Conservation (phyloP, 441 rosid species). For the Jatropha multifida region DNA sequence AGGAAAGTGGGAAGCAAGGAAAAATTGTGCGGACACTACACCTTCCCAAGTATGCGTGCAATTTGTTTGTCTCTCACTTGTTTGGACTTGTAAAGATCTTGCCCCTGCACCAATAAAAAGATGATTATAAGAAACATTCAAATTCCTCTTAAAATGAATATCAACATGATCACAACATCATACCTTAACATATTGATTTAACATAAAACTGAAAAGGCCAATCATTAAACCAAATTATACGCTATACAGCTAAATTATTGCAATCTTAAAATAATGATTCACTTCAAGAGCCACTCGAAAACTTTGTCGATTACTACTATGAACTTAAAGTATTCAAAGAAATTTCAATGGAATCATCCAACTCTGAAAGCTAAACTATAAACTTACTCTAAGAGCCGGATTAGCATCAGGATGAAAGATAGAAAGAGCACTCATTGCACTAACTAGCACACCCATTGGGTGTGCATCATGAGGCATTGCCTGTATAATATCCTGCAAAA, state of each 20-base stretch:
- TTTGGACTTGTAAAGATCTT: constrained; percentile 80
- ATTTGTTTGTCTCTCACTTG: constrained; percentile 97
- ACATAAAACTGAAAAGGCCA: not conserved
- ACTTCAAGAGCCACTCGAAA: not conserved
- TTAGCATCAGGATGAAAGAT: constrained; percentile 98
- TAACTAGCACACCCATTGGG: constrained; percentile 96
- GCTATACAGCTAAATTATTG: not conserved
- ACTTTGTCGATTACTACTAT: not conserved
- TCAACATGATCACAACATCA: not conserved
- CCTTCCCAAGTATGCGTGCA: constrained; percentile 93
- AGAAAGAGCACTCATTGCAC: constrained; percentile 97
- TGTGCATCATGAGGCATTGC: constrained; percentile 99
- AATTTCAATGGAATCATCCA: not conserved
- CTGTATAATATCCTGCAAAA: constrained; percentile 79
- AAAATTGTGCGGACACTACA: constrained; percentile 26
- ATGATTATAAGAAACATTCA: not conserved
- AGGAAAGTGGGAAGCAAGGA: not conserved
- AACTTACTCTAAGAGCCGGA: constrained; percentile 90
- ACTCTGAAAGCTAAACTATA: constrained; percentile 7
- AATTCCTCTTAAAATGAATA: constrained; percentile 1
- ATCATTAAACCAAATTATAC: not conserved
- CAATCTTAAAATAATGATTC: not conserved
- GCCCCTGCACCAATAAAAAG: constrained; percentile 51
- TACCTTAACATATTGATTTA: not conserved
- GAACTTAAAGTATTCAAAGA: not conserved